phyloP scores from a whole-genome alignment of 495 filamentous ascomycete genomes.

The Alectoria sarmentosa region DNA sequence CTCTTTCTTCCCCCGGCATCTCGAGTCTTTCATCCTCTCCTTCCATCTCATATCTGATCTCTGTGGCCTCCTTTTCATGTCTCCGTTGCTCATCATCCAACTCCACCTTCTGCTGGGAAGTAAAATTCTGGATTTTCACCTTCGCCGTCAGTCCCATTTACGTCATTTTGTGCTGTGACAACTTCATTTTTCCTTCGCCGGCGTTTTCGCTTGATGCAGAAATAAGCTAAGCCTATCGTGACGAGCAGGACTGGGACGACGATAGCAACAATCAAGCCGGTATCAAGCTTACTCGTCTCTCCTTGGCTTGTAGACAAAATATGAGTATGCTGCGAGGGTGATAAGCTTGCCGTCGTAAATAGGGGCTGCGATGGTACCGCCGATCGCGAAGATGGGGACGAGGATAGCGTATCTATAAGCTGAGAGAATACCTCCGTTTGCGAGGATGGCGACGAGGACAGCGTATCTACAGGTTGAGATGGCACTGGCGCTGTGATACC shows the following conservation, averaged over 20 bases:
- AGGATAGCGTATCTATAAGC: not conserved
- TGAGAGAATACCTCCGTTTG: not conserved
- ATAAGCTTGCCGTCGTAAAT: not conserved
- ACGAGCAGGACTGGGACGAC: not conserved
- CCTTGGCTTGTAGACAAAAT: not conserved
- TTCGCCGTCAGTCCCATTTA: not conserved
- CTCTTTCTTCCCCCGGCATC: not conserved
- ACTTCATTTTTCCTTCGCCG: not conserved
- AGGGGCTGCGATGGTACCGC: not conserved
- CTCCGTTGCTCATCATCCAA: not conserved
- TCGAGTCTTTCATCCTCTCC: not conserved
- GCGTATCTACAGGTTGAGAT: too few relatives aligned
- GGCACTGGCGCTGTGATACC: too few relatives aligned
- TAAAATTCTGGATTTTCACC: not conserved
- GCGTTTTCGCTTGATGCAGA: not conserved
- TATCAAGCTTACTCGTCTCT: not conserved
- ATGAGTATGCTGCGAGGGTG: not conserved
- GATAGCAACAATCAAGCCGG: not conserved
- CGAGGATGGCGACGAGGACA: too few relatives aligned
- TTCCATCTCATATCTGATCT: not conserved
- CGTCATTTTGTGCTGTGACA: not conserved
- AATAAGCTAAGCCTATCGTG: not conserved
- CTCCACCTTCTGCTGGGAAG: not conserved
- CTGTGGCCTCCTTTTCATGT: not conserved
- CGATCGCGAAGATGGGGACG: not conserved